Percentiles rank a stretch among this genome's conserved stretches.
These are phyloP conservation scores for Biscogniauxia marginata DNA, from an alignment of 2,329 filamentous ascomycete species.

Conservation along the genomic window DNA sequence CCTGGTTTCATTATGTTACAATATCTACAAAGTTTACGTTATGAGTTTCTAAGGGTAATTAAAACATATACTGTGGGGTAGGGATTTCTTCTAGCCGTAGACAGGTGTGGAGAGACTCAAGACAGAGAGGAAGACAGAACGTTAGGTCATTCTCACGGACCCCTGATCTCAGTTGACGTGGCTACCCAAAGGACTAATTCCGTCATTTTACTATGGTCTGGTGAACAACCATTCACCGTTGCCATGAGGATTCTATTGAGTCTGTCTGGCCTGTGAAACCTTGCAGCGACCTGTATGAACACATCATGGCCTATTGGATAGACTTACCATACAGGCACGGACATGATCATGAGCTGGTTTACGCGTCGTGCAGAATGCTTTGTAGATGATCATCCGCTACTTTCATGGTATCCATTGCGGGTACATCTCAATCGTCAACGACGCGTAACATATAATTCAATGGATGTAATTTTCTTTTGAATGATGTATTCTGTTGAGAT, in stretches of 20 bases:
- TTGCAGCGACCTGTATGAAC: not conserved
- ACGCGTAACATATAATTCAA: not conserved
- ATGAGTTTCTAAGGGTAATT: not conserved
- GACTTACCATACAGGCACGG: not conserved
- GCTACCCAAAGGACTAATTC: not conserved
- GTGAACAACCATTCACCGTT: not conserved
- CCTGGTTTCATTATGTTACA: not conserved
- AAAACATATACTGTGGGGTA: not conserved
- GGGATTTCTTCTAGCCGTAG: not conserved
- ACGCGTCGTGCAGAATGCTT: not conserved
- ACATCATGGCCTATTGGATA: not conserved
- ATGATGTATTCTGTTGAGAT: not conserved
- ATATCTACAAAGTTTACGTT: not conserved
- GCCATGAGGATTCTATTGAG: not conserved
- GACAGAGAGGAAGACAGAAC: not conserved
- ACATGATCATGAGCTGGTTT: not conserved
- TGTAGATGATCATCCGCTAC: not conserved
- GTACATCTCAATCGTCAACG: not conserved
- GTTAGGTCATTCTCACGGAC: not conserved
- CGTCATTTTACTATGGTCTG: not conserved
- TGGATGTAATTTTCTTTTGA: not conserved
- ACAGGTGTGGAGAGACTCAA: not conserved
- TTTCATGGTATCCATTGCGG: not conserved
- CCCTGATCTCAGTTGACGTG: not conserved
- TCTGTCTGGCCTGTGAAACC: not conserved